phyloP scores from a whole-genome alignment of 176 grass and related monocot genomes.

The Oryza australiensis region DNA sequence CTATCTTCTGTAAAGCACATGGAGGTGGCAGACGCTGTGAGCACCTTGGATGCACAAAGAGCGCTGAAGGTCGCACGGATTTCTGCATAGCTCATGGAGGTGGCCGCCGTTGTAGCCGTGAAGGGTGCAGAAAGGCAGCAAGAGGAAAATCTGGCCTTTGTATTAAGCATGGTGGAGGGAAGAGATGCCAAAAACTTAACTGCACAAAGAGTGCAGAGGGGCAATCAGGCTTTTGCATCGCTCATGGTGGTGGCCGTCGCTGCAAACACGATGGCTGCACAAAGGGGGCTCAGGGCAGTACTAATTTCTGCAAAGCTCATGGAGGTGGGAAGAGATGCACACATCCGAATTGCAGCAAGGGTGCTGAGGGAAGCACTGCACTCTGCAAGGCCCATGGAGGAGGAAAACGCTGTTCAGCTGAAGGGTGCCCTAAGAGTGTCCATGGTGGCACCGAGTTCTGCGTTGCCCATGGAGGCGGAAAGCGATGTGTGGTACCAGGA shows the following conservation, averaged over 20 bases:
- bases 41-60: slow-evolving; percentile 55
- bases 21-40: slow-evolving; percentile 55
- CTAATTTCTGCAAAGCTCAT: slow-evolving; percentile 63
- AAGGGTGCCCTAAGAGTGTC: slow-evolving; percentile 57
- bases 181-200: slow-evolving; percentile 54
- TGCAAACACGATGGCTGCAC: slow-evolving; percentile 49
- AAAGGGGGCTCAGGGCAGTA: slow-evolving; percentile 58
- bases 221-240: slow-evolving; percentile 56
- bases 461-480: slow-evolving; percentile 58
- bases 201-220: slow-evolving; percentile 65
- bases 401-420: slow-evolving; percentile 53
- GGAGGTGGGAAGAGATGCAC: slow-evolving; percentile 66
- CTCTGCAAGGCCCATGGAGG: slow-evolving; percentile 60
- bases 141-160: slow-evolving; percentile 62
- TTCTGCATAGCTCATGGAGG: slow-evolving; percentile 64
- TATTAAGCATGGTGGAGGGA: slow-evolving; percentile 62
- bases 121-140: slow-evolving; percentile 48
- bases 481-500: slow-evolving; percentile 42
- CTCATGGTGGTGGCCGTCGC: slow-evolving; percentile 58
- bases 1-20: slow-evolving; percentile 62
- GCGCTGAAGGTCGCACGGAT: slow-evolving; percentile 52
- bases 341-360: slow-evolving; percentile 43
- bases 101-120: slow-evolving; percentile 48
- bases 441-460: slow-evolving; percentile 61
- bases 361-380: slow-evolving; percentile 55